Evolutionary conservation across 805 yeast genomes (phyloP).

Genomic region (Hagleromyces aurorensis): DNA sequence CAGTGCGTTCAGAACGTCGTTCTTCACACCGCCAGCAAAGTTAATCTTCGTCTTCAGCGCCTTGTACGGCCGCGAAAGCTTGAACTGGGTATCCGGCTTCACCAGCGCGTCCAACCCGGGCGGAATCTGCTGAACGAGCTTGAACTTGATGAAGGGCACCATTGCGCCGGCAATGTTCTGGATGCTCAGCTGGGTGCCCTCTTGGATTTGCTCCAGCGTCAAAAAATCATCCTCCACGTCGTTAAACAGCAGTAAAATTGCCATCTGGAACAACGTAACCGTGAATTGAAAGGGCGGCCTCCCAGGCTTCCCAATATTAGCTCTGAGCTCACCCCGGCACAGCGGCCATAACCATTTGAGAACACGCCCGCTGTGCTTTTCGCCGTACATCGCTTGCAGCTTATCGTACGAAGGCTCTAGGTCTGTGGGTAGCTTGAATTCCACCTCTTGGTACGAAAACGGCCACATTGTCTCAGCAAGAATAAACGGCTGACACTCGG

Average conservation of each 20-base stretch:
- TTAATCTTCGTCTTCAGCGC: slow-evolving; percentile 79
- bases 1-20: slow-evolving; percentile 25
- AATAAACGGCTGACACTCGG: slow-evolving; percentile 66
- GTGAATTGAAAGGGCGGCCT: slow-evolving; percentile 75
- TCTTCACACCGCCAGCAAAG: slow-evolving; percentile 53
- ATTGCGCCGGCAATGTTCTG: slow-evolving; percentile 69
- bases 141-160: slow-evolving; percentile 70
- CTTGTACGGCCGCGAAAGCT: slow-evolving; percentile 73
- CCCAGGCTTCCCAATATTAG: slow-evolving; percentile 72
- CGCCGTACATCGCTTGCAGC: slow-evolving; percentile 59
- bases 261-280: slow-evolving; percentile 79
- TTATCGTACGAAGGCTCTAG: slow-evolving; percentile 56
- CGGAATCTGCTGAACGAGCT: slow-evolving; percentile 61
- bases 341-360: slow-evolving; percentile 95
- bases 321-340: slow-evolving; percentile 86
- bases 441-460: slow-evolving; percentile 33
- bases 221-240: slow-evolving; percentile 36
- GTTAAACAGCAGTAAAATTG: slow-evolving; percentile 79
- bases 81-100: slow-evolving; percentile 50
- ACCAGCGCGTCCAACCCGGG: slow-evolving; percentile 46
- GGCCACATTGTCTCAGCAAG: slow-evolving; percentile 92
- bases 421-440: slow-evolving; percentile 58
- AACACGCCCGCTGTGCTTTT: slow-evolving; percentile 78
- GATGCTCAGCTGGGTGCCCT: slow-evolving; percentile 58
- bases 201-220: slow-evolving; percentile 51